Evolutionary conservation across 1,284 basidiomycete species (phyloP).

Genomic region (Heliocybe sulcata): DNA sequence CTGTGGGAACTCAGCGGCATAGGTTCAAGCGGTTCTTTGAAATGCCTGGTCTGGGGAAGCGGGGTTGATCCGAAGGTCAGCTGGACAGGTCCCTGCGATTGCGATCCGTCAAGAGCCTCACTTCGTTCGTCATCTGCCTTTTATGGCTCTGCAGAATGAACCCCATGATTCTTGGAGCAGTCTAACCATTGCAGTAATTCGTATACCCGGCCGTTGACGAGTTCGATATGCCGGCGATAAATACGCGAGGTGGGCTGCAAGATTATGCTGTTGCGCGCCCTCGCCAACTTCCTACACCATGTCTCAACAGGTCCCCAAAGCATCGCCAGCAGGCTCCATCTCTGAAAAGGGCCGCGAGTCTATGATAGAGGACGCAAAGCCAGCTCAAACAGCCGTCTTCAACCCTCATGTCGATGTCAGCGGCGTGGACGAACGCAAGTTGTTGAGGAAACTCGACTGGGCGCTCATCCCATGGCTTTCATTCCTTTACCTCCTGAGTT

Average conservation of each 20-base stretch:
- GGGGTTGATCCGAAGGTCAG: not conserved
- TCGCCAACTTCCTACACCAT: not conserved
- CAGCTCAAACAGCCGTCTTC: not conserved
- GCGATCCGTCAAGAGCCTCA: not conserved
- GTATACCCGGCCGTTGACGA: not conserved
- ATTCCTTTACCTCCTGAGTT: conserved; percentile 69
- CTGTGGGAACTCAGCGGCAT: not conserved
- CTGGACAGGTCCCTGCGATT: not conserved
- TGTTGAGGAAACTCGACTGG: conserved; percentile 60
- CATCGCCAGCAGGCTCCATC: not conserved
- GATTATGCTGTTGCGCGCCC: no score
- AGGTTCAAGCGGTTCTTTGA: not conserved
- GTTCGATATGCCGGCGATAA: not conserved
- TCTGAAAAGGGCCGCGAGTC: not conserved
- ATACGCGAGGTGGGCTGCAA: no score
- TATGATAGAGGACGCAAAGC: not conserved
- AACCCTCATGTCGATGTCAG: conserved; percentile 35
- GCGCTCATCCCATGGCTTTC: conserved; percentile 63
- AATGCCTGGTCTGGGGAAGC: not conserved
- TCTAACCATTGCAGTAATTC: not conserved
- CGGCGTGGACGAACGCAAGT: conserved; percentile 51
- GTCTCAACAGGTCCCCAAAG: not conserved
- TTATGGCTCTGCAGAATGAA: not conserved
- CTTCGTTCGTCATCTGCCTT: not conserved
- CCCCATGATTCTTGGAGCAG: not conserved